phyloP scores from a whole-genome alignment of 2,329 filamentous ascomycete genomes.

The Aspergillus sp. region DNA sequence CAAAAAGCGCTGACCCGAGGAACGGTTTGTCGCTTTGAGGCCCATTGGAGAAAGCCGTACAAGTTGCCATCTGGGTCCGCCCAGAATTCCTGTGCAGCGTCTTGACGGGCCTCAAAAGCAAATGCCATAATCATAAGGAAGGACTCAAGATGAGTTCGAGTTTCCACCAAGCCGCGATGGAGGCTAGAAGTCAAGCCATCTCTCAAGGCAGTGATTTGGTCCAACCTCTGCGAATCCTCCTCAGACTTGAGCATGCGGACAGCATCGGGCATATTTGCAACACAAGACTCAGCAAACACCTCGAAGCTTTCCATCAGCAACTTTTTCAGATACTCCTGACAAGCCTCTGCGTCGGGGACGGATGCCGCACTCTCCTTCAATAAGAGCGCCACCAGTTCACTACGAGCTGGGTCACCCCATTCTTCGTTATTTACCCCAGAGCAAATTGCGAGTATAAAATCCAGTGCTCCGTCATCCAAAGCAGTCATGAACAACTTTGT shows the following conservation, averaged over 20 bases:
- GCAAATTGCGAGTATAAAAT: constrained; percentile 82
- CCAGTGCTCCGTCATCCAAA: constrained; percentile 83
- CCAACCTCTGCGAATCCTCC: constrained; percentile 71
- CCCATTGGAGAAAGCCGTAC: constrained; percentile 93
- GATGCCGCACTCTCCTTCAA: constrained; percentile 73
- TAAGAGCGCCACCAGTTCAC: constrained; percentile 75
- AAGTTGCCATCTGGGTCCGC: constrained; percentile 86
- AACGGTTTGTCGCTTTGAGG: constrained; percentile 89
- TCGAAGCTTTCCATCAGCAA: constrained; percentile 78
- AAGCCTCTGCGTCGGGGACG: constrained; percentile 61
- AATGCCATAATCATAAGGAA: constrained; percentile 92
- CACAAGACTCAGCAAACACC: constrained; percentile 83
- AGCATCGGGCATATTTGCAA: constrained; percentile 91
- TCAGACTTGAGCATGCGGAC: constrained; percentile 79
- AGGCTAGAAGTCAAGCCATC: constrained; percentile 38
- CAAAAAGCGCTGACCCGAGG: constrained; percentile 96
- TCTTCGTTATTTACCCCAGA: constrained; percentile 74
- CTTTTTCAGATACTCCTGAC: constrained; percentile 67
- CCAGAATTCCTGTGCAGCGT: constrained; percentile 88
- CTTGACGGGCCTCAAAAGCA: constrained; percentile 77
- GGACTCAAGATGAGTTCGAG: constrained; percentile 66
- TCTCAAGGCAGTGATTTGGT: constrained; percentile 42
- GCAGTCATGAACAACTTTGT: constrained; percentile 70
- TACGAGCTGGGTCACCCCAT: constrained; percentile 83
- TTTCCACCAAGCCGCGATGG: constrained; percentile 37